Evolutionary conservation across 2,329 filamentous ascomycete species (phyloP).

Genomic region (Colletotrichum tofieldiae): DNA sequence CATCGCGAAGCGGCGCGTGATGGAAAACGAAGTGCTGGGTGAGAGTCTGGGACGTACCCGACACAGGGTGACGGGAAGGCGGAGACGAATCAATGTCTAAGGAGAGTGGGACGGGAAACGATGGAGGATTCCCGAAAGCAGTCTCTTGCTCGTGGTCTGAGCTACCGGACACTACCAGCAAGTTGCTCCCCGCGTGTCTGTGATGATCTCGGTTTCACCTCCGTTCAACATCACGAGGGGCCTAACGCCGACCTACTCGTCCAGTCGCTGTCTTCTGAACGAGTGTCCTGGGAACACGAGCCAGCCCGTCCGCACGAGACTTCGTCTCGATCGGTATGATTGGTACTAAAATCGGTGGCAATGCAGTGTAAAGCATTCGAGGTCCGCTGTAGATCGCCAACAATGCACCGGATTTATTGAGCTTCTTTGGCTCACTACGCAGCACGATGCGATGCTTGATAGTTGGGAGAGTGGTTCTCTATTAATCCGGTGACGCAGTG

Average conservation of each 20-base stretch:
- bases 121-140: too few relatives aligned
- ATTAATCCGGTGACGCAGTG: constrained; percentile 22
- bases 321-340: neutral
- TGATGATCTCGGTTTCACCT: neutral
- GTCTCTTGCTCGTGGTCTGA: neutral
- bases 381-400: too few relatives aligned
- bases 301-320: too few relatives aligned
- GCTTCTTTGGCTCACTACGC: neutral
- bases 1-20: too few relatives aligned
- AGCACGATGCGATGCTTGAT: accelerated
- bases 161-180: neutral
- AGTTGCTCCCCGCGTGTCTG: neutral
- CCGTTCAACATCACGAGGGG: neutral
- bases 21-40: too few relatives aligned
- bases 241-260: neutral
- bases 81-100: too few relatives aligned
- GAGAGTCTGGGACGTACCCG: too few relatives aligned
- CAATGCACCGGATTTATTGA: too few relatives aligned
- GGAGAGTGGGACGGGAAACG: too few relatives aligned
- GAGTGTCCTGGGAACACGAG: neutral
- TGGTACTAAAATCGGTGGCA: neutral
- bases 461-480: constrained; percentile 16
- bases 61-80: too few relatives aligned
- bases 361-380: neutral
- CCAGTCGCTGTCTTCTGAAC: neutral